A percentile compares a stretch with the other conserved stretches of the same genome.
Evolutionary conservation across 208 protist species (phyloP).

Genomic region (Wallacemonas sp.): DNA sequence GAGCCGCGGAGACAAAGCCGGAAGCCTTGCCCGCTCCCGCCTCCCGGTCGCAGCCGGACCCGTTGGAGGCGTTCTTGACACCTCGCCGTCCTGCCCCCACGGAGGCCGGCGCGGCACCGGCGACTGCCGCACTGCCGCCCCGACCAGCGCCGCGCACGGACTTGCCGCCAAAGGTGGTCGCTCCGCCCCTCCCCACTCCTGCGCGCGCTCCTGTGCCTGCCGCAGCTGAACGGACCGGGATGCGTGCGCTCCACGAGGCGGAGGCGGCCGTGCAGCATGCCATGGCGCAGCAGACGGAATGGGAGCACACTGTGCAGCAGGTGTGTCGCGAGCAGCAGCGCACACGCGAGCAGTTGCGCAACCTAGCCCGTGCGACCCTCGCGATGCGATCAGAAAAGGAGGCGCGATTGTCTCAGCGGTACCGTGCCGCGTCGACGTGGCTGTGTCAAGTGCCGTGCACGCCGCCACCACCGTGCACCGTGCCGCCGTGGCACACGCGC

Average conservation of each 20-base stretch:
- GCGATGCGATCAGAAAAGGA: background rate
- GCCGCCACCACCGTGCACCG: background rate
- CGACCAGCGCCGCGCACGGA: too few species aligned
- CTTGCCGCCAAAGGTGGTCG: too few species aligned
- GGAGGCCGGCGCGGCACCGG: too few species aligned
- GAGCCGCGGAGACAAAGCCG: background rate
- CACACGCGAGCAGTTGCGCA: background rate
- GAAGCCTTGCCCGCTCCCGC: too few species aligned
- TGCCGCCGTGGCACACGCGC: background rate
- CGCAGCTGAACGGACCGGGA: background rate
- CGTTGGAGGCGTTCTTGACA: background rate
- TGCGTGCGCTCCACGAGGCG: background rate
- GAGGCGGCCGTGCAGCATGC: background rate
- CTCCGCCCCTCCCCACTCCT: too few species aligned
- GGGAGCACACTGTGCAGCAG: background rate
- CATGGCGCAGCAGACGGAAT: background rate
- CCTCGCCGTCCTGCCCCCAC: background rate
- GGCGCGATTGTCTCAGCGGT: background rate
- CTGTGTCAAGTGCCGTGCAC: background rate
- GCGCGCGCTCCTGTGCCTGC: too few species aligned
- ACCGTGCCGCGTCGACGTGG: background rate
- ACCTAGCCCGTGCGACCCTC: background rate
- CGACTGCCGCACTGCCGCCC: too few species aligned
- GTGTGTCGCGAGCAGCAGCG: background rate
- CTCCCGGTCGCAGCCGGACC: background rate